Evolutionary conservation across 2,329 filamentous ascomycete species (phyloP).

Genomic region (Tolypocladium paradoxum): DNA sequence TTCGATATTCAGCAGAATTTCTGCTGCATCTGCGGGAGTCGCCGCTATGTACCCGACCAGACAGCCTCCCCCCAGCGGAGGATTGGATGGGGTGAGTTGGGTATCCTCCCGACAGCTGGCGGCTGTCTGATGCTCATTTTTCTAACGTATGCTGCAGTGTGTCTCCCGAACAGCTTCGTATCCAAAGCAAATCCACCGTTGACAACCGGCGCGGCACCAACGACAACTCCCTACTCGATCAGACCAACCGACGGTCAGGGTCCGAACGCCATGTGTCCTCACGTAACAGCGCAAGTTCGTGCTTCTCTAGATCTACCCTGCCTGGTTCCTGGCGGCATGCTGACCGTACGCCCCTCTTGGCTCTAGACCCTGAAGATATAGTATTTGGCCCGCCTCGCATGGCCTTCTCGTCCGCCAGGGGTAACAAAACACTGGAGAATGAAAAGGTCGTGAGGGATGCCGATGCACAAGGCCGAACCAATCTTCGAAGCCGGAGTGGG

Average conservation of each 20-base stretch:
- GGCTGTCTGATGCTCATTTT: slow-evolving; percentile 1
- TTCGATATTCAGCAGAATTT: slow-evolving; percentile 66
- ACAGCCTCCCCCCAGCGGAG: slow-evolving; percentile 69
- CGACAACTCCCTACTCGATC: slow-evolving; percentile 30
- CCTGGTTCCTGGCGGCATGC: not conserved
- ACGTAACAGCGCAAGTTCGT: slow-evolving; percentile 47
- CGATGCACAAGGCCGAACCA: slow-evolving; percentile 48
- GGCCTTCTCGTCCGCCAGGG: slow-evolving; percentile 68
- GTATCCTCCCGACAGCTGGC: not conserved
- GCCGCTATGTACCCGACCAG: slow-evolving; percentile 71
- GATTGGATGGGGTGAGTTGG: slow-evolving; percentile 87
- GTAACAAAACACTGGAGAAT: slow-evolving; percentile 37
- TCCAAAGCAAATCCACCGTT: slow-evolving; percentile 30
- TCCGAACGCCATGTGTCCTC: slow-evolving; percentile 40
- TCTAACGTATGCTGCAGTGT: slow-evolving; percentile 20
- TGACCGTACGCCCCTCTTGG: slow-evolving; percentile 5
- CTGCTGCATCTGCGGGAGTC: slow-evolving; percentile 69
- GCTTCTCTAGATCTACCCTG: not conserved
- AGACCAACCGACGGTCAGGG: slow-evolving; percentile 38
- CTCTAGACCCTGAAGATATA: slow-evolving; percentile 63
- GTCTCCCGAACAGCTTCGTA: slow-evolving; percentile 33
- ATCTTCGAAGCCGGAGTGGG: slow-evolving; percentile 38
- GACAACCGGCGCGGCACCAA: slow-evolving; percentile 36
- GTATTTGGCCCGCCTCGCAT: slow-evolving; percentile 77
- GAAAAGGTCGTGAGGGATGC: slow-evolving; percentile 43